Conservation (phyloP, 2,329 filamentous ascomycete species). For the Claviceps quebecensis region DNA sequence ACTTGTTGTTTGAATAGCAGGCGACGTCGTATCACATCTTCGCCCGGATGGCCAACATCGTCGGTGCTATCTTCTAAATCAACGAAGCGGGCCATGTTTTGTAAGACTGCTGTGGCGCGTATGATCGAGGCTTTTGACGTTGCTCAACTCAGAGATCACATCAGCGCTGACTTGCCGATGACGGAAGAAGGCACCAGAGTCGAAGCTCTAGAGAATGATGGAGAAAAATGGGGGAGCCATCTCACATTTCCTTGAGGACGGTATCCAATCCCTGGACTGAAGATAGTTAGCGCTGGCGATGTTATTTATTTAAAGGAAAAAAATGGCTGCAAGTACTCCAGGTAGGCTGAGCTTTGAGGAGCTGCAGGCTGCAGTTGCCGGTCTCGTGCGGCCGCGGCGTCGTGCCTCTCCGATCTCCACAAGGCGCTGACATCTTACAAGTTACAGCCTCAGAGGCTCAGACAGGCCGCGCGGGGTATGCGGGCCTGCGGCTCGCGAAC, state of each 20-base stretch:
- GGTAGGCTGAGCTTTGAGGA: background rate
- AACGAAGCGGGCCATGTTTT: slow-evolving; percentile 12
- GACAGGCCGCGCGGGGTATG: background rate
- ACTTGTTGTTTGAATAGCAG: slow-evolving; percentile 2
- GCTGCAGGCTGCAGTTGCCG: background rate
- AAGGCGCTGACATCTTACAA: background rate
- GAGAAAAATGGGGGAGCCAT: slow-evolving; percentile 3
- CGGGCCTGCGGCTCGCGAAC: no score
- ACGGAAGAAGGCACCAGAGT: background rate
- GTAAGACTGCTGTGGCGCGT: background rate
- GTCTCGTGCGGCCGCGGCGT: no score
- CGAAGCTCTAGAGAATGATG: background rate
- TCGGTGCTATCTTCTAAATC: slow-evolving; percentile 9
- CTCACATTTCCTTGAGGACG: background rate
- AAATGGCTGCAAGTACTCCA: background rate
- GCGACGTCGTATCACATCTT: slow-evolving; percentile 3
- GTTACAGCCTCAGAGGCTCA: no score
- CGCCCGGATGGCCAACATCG: slow-evolving; percentile 2
- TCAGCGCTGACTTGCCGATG: background rate
- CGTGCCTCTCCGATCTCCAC: slow-evolving; percentile 3
- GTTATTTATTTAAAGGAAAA: no score
- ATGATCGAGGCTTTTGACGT: background rate
- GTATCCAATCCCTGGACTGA: background rate
- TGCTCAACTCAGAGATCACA: background rate
- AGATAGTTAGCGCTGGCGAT: background rate